Evolutionary conservation across 176 grass and related monocot genomes (phyloP).

Genomic region (Aechmea fasciata): DNA sequence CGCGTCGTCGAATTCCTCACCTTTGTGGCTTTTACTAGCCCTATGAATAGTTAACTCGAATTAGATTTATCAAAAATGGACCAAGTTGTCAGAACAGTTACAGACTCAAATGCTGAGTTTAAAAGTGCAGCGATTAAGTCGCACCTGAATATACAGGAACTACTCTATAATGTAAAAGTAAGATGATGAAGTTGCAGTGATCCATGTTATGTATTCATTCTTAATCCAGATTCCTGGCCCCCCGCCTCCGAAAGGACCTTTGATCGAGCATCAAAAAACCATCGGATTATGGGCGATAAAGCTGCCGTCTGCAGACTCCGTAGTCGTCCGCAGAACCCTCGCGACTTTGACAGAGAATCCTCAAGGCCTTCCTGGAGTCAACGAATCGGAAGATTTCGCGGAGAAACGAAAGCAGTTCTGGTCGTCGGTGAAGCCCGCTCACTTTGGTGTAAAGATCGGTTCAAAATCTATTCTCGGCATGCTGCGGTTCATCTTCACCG

Average conservation of each 20-base stretch:
- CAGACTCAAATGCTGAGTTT: no score
- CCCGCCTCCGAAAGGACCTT: slow-evolving; percentile 58
- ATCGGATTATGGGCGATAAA: slow-evolving; percentile 65
- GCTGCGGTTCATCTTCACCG: slow-evolving; percentile 28
- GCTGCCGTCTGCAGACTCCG: slow-evolving; percentile 71
- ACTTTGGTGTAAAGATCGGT: slow-evolving; percentile 66
- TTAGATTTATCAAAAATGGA: no score
- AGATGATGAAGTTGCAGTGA: background rate
- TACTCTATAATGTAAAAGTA: background rate
- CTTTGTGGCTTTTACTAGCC: no score
- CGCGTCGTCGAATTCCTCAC: no score
- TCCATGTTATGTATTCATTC: slow-evolving; percentile 10
- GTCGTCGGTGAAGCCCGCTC: slow-evolving; percentile 61
- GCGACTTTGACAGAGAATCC: slow-evolving; percentile 51
- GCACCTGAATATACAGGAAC: no score
- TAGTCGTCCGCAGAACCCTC: slow-evolving; percentile 68
- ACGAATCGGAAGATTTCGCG: slow-evolving; percentile 38
- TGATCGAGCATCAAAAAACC: slow-evolving; percentile 50
- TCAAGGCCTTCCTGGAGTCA: slow-evolving; percentile 47
- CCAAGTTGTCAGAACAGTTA: no score
- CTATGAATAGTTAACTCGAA: no score
- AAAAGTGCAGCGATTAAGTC: no score
- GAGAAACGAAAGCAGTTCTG: slow-evolving; percentile 50
- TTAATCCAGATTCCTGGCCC: slow-evolving; percentile 74
- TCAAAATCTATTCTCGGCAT: slow-evolving; percentile 46